phyloP scores from a whole-genome alignment of 805 yeast genomes.

The Metschnikowia sp. region DNA sequence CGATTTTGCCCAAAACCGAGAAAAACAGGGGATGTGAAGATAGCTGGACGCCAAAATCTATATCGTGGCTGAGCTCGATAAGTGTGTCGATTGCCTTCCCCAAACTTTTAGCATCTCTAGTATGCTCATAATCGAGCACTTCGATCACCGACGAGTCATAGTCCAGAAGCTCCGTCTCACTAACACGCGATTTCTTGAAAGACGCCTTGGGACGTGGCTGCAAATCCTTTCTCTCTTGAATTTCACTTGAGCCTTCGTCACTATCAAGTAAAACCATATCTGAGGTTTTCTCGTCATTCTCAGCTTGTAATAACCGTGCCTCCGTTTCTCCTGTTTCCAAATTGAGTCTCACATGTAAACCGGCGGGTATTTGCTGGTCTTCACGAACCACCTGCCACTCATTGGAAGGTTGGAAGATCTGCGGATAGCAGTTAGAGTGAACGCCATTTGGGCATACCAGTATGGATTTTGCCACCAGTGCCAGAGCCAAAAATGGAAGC shows the following conservation, averaged over 20 bases:
- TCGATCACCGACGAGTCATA: conserved; percentile 13
- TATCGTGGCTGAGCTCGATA: conserved; percentile 63
- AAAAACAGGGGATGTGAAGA: conserved; percentile 37
- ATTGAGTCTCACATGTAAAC: conserved; percentile 72
- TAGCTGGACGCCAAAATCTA: conserved; percentile 53
- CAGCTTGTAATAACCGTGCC: conserved; percentile 56
- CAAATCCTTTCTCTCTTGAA: conserved; percentile 3
- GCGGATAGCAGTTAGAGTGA: conserved; percentile 58
- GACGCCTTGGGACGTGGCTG: neutral
- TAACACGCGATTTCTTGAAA: conserved; percentile 4
- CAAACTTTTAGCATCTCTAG: conserved; percentile 20
- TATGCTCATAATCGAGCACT: conserved; percentile 9
- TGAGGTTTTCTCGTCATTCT: conserved; percentile 12
- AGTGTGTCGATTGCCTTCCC: conserved; percentile 39
- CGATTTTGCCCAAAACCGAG: conserved; percentile 26
- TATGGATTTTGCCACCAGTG: conserved; percentile 7
- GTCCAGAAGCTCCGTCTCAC: conserved; percentile 18
- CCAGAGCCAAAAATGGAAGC: conserved; percentile 7
- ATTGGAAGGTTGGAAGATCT: conserved; percentile 54
- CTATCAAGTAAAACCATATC: conserved; percentile 2
- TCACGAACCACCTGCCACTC: conserved; percentile 69
- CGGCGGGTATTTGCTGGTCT: conserved; percentile 79
- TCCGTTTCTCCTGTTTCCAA: conserved; percentile 67
- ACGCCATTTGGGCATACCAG: conserved; percentile 42
- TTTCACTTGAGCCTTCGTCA: neutral